Percentiles rank a stretch among this genome's conserved stretches.
phyloP scores from a whole-genome alignment of 2,329 filamentous ascomycete species.

The Pestalotiopsis sp. region DNA sequence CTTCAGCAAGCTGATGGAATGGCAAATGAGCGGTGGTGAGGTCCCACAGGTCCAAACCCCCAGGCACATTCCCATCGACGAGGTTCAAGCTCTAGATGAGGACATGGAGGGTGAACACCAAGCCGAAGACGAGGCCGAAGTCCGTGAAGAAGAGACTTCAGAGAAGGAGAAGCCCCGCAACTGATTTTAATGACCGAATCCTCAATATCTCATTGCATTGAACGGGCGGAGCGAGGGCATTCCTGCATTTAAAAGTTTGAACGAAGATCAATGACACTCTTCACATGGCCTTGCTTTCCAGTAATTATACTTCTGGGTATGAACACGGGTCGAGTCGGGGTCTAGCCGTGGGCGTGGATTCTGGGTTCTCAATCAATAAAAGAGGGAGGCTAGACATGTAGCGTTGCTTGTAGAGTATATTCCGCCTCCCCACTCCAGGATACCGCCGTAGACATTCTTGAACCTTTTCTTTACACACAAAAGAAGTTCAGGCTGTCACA shows the following conservation, averaged over 20 bases:
- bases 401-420: constrained; percentile 19
- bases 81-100: constrained; percentile 54
- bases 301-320: background rate
- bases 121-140: constrained; percentile 29
- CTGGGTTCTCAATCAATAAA: background rate
- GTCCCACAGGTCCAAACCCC: constrained; percentile 39
- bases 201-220: constrained; percentile 17
- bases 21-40: constrained; percentile 92
- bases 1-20: constrained; percentile 96
- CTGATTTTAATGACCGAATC: constrained; percentile 9
- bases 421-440: constrained; percentile 22
- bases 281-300: background rate
- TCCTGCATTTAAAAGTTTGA: constrained; percentile 6
- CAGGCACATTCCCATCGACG: constrained; percentile 45
- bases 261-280: background rate
- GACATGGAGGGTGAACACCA: constrained; percentile 45
- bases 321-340: background rate
- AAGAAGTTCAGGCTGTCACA: constrained; percentile 13
- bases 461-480: background rate
- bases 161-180: constrained; percentile 19
- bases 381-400: background rate
- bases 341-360: background rate
- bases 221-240: constrained; percentile 1
- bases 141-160: constrained; percentile 17
- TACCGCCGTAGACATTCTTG: constrained; percentile 13